These are phyloP conservation scores for Pseudocercospora vitis DNA, from an alignment of 2,329 filamentous ascomycete species.

Conservation along the genomic window DNA sequence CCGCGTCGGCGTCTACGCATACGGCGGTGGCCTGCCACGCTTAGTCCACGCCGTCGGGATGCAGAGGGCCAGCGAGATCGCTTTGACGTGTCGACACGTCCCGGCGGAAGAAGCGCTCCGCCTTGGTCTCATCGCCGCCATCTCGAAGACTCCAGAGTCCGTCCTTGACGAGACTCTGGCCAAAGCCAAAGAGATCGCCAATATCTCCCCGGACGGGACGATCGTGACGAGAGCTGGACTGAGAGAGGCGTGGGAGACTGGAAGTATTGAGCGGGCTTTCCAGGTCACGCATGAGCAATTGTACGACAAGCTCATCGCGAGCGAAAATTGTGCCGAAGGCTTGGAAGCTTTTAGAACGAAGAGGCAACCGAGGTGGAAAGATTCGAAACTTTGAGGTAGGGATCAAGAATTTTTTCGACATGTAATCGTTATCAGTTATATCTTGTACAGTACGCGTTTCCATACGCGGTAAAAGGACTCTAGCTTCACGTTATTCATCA, in stretches of 20 bases:
- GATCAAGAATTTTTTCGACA: neutral
- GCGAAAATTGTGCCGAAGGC: slow-evolving; percentile 51
- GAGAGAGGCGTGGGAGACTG: slow-evolving; percentile 42
- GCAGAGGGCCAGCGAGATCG: slow-evolving; percentile 52
- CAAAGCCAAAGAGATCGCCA: slow-evolving; percentile 37
- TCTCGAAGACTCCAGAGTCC: slow-evolving; percentile 36
- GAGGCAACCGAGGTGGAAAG: slow-evolving; percentile 49
- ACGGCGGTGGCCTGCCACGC: slow-evolving; percentile 53
- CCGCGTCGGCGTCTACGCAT: slow-evolving; percentile 53
- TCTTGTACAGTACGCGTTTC: neutral
- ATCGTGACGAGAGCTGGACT: slow-evolving; percentile 42
- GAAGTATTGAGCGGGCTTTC: slow-evolving; percentile 41
- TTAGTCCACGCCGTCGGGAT: slow-evolving; percentile 51
- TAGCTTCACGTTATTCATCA: neutral
- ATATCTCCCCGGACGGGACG: slow-evolving; percentile 39
- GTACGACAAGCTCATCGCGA: slow-evolving; percentile 40
- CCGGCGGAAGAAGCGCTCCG: slow-evolving; percentile 47
- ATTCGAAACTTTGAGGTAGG: slow-evolving; percentile 42
- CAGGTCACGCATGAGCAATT: slow-evolving; percentile 46
- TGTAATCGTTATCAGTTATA: neutral
- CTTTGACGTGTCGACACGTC: slow-evolving; percentile 48
- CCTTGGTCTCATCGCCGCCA: slow-evolving; percentile 43
- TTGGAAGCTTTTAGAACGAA: slow-evolving; percentile 53
- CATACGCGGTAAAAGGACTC: neutral
- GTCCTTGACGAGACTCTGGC: slow-evolving; percentile 38